Base-by-base conservation (phyloP, 192 early-diverging fungal species). In the Coemansia sp. region DNA sequence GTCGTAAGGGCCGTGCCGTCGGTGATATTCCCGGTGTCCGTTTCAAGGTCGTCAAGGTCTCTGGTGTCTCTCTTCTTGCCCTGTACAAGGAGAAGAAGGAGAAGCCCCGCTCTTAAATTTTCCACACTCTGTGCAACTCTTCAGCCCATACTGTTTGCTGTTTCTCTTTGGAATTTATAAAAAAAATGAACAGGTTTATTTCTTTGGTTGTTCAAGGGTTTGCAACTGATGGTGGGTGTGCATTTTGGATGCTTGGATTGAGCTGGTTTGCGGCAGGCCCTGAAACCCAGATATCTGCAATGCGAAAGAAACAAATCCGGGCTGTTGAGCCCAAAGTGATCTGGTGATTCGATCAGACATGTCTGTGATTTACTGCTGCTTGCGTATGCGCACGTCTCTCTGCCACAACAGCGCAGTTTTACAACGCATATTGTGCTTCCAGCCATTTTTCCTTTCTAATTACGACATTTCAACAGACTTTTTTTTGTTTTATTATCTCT, bases 21-120 rank as follows among this genome's bases (percentile, higher is more conserved):
- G 96, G 98, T 93, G 96, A 98, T 96, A 95, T 98, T 88, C 98
- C 98, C 77, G 98, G 98, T 95, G 94, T 98, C 76, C 96, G 98
- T 76, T 99, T 99, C 94, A 99, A 99, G 95, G 90, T 98, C 75
- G 96, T 99, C 86, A 98, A 99, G 90, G 98, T 99, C 76, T 92
- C 98, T 71, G 96, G 96, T 86, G 98, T 99, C 75, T 94, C 96
- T 54, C 95, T 99, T 72, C 86, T 98, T 65, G 96, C 98, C 77
- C 86, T 99, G 85, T 99, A 93, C 90, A 99, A 98, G 91, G 98
- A 99, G 88, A 99, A 99, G 95, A 99, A 99, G 93, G 98, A 98
- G 90, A 99, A 99, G 92, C 95, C 95, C 76, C 89, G 96, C 73
- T 90, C 93, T 69, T 94, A 94, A 90, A 64, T 49, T 65, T 42